Conservation (phyloP, 1,139 yeast species). For the Debaryomycetaceae sp. region DNA sequence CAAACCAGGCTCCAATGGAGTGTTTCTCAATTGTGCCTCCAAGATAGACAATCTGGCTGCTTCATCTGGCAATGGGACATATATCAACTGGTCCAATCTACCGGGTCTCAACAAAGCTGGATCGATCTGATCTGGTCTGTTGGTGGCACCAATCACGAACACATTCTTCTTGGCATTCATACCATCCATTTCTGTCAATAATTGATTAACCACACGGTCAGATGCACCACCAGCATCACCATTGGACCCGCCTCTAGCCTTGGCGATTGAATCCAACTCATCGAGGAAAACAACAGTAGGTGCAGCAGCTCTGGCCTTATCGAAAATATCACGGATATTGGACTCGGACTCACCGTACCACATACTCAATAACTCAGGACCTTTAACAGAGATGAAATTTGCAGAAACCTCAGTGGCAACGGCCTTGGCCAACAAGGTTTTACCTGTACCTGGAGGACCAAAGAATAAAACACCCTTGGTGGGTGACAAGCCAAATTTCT, state of each 20-base stretch:
- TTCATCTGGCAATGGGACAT: conserved; percentile 98
- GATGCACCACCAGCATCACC: conserved; percentile 99
- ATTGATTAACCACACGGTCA: conserved; percentile 96
- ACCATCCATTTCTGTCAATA: conserved; percentile 99
- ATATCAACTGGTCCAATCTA: conserved; percentile 95
- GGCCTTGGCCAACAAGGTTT: conserved; percentile 94
- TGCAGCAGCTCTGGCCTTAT: conserved; percentile 98
- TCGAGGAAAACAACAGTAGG: conserved; percentile 97
- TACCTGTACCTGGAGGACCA: conserved; percentile 99
- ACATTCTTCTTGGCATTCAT: conserved; percentile 99
- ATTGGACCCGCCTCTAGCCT: conserved; percentile 87
- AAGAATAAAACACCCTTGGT: conserved; percentile 97
- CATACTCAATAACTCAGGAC: conserved; percentile 96
- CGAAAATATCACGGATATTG: conserved; percentile 93
- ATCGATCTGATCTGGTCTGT: conserved; percentile 98
- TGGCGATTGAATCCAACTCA: conserved; percentile 96
- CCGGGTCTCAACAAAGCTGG: conserved; percentile 99
- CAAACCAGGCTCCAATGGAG: conserved; percentile 97
- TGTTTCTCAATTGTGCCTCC: conserved; percentile 94
- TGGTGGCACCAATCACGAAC: conserved; percentile 97
- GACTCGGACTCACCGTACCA: conserved; percentile 99
- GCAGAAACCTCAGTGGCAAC: conserved; percentile 98
- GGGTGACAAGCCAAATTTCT: conserved; percentile 96
- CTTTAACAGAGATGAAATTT: conserved; percentile 93
- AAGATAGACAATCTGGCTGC: conserved; percentile 88